Percentiles rank a stretch among this genome's conserved stretches.
These are phyloP conservation scores for Arachis stenosperma DNA, from an alignment of 306 rosid species.

Conservation along the genomic window DNA sequence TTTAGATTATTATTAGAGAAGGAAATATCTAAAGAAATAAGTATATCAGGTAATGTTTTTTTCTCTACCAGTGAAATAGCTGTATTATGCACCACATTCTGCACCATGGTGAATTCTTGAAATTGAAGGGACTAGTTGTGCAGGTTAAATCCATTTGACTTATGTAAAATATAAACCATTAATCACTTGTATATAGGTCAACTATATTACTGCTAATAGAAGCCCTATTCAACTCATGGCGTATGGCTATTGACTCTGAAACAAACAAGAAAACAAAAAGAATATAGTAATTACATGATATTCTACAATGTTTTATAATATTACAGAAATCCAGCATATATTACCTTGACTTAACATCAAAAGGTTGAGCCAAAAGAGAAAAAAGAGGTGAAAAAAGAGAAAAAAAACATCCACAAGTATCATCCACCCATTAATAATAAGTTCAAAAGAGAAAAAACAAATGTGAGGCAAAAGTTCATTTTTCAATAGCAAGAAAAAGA, in stretches of 20 bases:
- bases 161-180: neutral
- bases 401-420: constrained; percentile 90
- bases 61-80: neutral
- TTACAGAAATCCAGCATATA: too few species aligned
- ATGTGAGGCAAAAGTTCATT: too few species aligned
- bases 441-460: too few species aligned
- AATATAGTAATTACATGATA: neutral
- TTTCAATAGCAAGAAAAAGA: too few species aligned
- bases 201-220: neutral
- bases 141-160: neutral
- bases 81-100: neutral
- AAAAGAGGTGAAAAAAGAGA: too few species aligned
- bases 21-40: too few species aligned
- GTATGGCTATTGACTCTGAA: neutral
- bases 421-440: constrained; percentile 84
- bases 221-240: neutral
- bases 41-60: too few species aligned
- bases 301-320: too few species aligned
- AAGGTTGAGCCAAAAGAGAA: neutral
- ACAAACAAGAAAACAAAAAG: neutral
- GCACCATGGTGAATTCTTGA: neutral
- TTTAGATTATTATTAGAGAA: too few species aligned
- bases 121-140: neutral
- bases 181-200: neutral
- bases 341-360: too few species aligned